Evolutionary conservation across 176 grass and related monocot species (phyloP), one percentile per base, ranked within the genome.

Genomic region (Elymus sibiricus): DNA sequence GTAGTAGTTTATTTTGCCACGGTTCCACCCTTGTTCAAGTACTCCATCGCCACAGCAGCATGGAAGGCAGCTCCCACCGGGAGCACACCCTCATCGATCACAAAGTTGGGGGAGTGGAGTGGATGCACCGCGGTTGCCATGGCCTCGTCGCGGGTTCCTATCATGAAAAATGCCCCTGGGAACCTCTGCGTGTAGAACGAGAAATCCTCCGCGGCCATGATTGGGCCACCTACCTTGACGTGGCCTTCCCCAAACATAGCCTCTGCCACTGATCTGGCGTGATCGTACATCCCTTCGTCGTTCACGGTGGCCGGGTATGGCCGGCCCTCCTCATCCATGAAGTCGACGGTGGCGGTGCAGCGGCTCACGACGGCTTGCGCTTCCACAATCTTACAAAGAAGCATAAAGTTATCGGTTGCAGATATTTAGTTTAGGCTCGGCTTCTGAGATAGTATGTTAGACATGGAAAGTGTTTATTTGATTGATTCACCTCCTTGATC

Each of bases 221-320:
- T 24, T 71, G 68, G 68, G 40, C 8, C 37, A 71, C 11, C 34
- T 42, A 42, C n/a, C 37, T 42, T 71, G 68, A 71, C 37, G 21
- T 71, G 38, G 68, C 22, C 68, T 71, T 71, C 68, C 42, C 68
- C 68, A 5, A 71, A 11, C 68, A 71, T 71, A 24, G 68, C 68
- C 37, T 1, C 68, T 71, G 68, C 68, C 21, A 71, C 68, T 71
- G 68, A 22, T 40, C 37, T 71, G 22, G 70, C 70, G 17, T 74
- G 40, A 17, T 74, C 70, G 3, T 74, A 47, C 70, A 74, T 74
- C 3, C 70, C 70, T 74, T 74, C 13, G 42, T 74, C 24, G 42
- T 74, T 74, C 14, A 74, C 16, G 40, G 70, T 74, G 42, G 70
- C 70, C 27, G 70, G 70, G 70, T 74, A 74, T 74, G 70, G 70